Evolutionary conservation across 169 alveolate genomes (phyloP), one percentile per base, ranked within the genome.

Genomic region (Babesia microti): DNA sequence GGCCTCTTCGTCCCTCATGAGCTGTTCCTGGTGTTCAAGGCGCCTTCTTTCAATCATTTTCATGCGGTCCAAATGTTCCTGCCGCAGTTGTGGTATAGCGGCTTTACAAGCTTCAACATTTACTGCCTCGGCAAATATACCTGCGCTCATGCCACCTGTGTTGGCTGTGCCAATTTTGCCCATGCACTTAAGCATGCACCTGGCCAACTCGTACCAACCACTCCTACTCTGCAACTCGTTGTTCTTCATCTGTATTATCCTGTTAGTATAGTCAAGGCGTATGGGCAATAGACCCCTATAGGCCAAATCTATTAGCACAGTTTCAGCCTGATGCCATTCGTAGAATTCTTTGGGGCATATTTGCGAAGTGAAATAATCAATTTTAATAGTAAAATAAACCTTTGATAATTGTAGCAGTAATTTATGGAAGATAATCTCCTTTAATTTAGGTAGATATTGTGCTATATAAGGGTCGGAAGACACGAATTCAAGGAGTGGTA

Each of bases 321-420:
- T 76, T 66, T 79, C 91, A 6, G 89, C 91, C 36, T 82, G 81
- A 35, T 72, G 60, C 93, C 93, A 85, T 17, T 83, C 53, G 41
- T 81, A 60, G 63, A 85, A 85, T 12, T 66, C 81, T 28, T 66
- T 50, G 7, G 91, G 89, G 60, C 91, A 85, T 24, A 85, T 70
- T 55, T 81, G 41, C 42, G 56, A 63, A 29, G 81, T 80, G 53
- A 85, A 85, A 61, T 67, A 78, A 35, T 78, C 87, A 30, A 85
- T 84, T 15, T 85, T 72, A 53, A 85, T 75, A 11, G 88, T 54
- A 2, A 85, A 78, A 48, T 83, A 85, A 26, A 85, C 91, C 47
- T 60, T 68, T 1, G 91, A 78, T 18, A 85, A 59, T 55, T 72
- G 81, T 40, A 76, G 39, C 35, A 84, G 72, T 35, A 81, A 44